phyloP scores from a whole-genome alignment of 2,329 filamentous ascomycete genomes.

The Aspergillus sojae region DNA sequence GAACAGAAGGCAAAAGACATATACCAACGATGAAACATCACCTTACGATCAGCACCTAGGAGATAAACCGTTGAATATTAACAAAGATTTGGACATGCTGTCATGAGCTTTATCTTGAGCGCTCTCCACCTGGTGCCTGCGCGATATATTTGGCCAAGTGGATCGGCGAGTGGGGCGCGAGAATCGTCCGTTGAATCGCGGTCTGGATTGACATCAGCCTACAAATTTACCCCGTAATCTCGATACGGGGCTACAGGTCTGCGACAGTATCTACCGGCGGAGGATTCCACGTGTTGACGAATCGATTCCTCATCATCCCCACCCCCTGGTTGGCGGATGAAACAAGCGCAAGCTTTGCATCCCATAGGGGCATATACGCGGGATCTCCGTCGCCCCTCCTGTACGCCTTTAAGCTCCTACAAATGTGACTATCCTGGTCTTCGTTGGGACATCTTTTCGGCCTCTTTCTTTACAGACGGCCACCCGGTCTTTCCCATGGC shows the following conservation, averaged over 20 bases:
- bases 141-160: not conserved
- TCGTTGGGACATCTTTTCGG: not conserved
- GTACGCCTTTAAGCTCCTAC: not conserved
- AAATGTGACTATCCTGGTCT: conserved; percentile 2
- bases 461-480: conserved; percentile 7
- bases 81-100: not conserved
- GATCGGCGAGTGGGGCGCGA: not conserved
- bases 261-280: not conserved
- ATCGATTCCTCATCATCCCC: not conserved
- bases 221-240: not conserved
- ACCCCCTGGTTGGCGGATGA: conserved; percentile 8
- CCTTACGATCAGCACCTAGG: too few species aligned
- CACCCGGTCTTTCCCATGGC: conserved; percentile 14
- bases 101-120: not conserved
- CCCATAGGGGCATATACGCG: conserved; percentile 6
- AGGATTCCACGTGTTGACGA: conserved; percentile 9
- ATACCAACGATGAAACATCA: fast-evolving
- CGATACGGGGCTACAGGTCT: not conserved
- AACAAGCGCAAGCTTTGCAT: conserved; percentile 8
- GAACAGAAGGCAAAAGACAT: too few species aligned
- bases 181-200: conserved; percentile 5
- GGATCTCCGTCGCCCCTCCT: conserved; percentile 1
- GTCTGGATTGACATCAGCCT: conserved; percentile 3
- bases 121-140: not conserved
- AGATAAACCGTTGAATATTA: not conserved